Base-by-base conservation (phyloP, 306 rosid species). In the Rosa lucieae region DNA sequence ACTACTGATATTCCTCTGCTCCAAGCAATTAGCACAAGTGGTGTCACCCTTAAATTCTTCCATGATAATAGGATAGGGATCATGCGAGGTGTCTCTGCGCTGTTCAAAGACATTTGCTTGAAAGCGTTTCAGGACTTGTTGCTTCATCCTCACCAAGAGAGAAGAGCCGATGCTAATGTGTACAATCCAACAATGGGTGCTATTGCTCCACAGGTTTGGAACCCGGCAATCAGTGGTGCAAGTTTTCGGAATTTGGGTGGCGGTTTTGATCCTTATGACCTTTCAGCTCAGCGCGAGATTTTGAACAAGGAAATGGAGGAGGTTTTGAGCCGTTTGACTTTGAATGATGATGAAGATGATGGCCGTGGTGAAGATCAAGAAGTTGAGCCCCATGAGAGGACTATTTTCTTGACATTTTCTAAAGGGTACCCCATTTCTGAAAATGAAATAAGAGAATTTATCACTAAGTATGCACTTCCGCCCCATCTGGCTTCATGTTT, bases 371-470 rank as follows among this genome's bases (percentile, higher is more conserved):
- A 14, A 1, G 46, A 5, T 15, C 56, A 26, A 5, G 71, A 37
- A 5, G 81, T 82, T 21, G 69, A 83, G 0, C 26, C 81, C 0
- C 87, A 87, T 51, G 86, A 90, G 10, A 88, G 97, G 85, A 92
- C 89, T 0, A 82, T 90, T 23, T 88, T 90, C 70, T 72, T 92
- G 47, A 90, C 93, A 9, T 92, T 92, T 72, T 90, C 94, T 0
- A 89, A 83, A 73, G 97, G 94, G 1, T 88, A 88, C 74, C 97
- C 92, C n/a, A 82, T 90, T 44, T 80, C 87, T 0, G 86, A 88
- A 76, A 10, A 12, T 8, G 97, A 92, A 80, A 39, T 92, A 3
- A 77, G 52, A 63, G 85, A 89, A 3, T 90, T 80, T 59, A 87
- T 92, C 67, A 21, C 80, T 4, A 84, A 87, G 97, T 79, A 20